Evolutionary conservation across 2,329 filamentous ascomycete genomes (phyloP), one percentile per base, ranked within the genome.

Genomic region (Dothistroma pini): DNA sequence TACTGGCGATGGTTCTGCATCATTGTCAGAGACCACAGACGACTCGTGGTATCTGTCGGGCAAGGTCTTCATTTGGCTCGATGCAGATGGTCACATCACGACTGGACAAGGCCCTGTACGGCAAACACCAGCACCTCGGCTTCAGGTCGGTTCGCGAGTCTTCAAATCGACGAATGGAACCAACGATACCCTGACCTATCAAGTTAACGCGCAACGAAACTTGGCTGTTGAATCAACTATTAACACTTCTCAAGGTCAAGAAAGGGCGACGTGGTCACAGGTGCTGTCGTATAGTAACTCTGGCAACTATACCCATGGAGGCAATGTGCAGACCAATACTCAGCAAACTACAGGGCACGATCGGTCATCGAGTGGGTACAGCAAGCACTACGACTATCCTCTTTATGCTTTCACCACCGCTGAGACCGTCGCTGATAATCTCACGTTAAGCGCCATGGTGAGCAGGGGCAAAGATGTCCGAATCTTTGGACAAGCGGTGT

Each of bases 61-160:
- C 44, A 95, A 93, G 74, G 79, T 93, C 11, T 93, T 95, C 71
- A 68, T 92, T n/a, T 95, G 89, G 85, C 79, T 88, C 0, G 86
- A 88, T 67, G 65, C 75, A 2, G 71, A 73, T 7, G 76, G 73
- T 9, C 81, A 79, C 19, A 52, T 68, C 49, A 72, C 84, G 57
- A 86, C 85, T 0, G 86, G 81, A 0, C 84, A 83, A 12, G 72
- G 68, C 0, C 51, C 70, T 5, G 76, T 77, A 11, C 70, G 60
- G 1, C 68, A 77, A 61, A 48, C 75, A 60, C 75, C 80, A 0
- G 61, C 65, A 0, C 84, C 86, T 0, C 70, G 69, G 2, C 81
- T 89, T 59, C 62, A 71, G 0, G 72, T 87, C n/a, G 79, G 78
- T 1, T 84, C 84, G 50, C 64, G 70, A 4, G 68, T 83, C n/a